Percentiles rank a stretch among this genome's conserved stretches.
phyloP scores from a whole-genome alignment of 768 basidiomycete species.

The Boletus tylopilopsis region DNA sequence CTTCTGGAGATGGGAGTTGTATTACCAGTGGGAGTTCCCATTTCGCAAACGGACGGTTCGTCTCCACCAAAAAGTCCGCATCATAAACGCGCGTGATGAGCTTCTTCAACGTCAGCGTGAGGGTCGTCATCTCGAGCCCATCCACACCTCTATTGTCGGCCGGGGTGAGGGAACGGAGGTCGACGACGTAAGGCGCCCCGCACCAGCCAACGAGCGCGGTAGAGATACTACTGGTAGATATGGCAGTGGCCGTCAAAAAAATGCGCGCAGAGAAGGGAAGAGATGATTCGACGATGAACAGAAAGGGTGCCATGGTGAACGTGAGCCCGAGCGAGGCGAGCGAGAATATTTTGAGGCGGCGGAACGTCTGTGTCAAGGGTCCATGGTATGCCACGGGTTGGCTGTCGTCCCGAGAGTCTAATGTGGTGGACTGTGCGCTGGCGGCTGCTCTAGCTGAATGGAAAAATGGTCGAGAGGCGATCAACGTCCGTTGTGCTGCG shows the following conservation, averaged over 20 bases:
- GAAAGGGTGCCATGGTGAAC: conserved; percentile 67
- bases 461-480: conserved; percentile 4
- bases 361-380: conserved; percentile 69
- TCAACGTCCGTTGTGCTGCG: not conserved
- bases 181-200: conserved; percentile 70
- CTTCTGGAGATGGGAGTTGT: conserved; percentile 37
- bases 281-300: conserved; percentile 76
- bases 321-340: conserved; percentile 72
- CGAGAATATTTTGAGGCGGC: conserved; percentile 79
- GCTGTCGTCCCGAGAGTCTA: conserved; percentile 3
- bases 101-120: conserved; percentile 54
- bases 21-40: conserved; percentile 70
- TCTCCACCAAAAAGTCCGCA: conserved; percentile 63
- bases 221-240: conserved; percentile 69
- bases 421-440: not conserved
- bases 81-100: conserved; percentile 74
- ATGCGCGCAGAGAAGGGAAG: conserved; percentile 67
- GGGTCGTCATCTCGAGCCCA: conserved; percentile 67
- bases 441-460: conserved; percentile 10
- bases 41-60: conserved; percentile 67
- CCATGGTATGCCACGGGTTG: conserved; percentile 53
- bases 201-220: conserved; percentile 71
- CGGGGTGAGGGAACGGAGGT: conserved; percentile 49
- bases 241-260: conserved; percentile 63
- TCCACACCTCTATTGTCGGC: conserved; percentile 43